Conservation (phyloP, 306 rosid genomes). For the Betula pendula region DNA sequence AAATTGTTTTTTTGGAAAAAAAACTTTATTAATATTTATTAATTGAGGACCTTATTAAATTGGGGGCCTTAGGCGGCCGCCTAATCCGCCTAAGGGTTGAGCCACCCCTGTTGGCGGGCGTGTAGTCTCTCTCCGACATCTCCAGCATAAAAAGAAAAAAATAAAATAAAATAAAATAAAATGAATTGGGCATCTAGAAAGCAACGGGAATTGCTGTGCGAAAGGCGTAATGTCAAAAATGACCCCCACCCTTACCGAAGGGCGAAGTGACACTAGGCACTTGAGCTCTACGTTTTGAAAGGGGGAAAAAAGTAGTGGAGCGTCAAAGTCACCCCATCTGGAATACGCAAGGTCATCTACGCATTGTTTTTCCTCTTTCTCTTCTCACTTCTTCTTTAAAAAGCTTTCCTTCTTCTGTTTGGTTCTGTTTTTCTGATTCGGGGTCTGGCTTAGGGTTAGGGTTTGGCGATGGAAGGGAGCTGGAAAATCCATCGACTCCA, state of each 20-base stretch:
- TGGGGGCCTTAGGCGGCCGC: no score
- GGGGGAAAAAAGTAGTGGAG: no score
- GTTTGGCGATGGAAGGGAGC: conserved; percentile 5
- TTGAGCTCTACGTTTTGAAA: no score
- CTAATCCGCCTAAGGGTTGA: no score
- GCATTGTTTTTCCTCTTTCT: neutral
- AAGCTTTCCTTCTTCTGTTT: neutral
- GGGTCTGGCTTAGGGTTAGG: neutral
- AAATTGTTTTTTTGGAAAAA: no score
- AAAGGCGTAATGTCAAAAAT: neutral
- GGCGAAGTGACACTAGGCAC: neutral
- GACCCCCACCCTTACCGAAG: neutral
- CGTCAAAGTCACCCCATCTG: neutral
- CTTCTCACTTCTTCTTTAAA: neutral
- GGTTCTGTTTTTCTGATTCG: neutral
- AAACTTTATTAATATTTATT: no score
- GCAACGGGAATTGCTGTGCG: neutral
- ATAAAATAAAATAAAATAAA: no score
- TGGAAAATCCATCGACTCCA: neutral
- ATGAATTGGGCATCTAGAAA: neutral
- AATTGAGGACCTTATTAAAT: no score
- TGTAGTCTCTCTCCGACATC: no score
- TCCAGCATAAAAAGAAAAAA: no score
- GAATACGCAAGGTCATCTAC: no score
- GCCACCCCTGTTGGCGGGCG: no score